phyloP scores from a whole-genome alignment of 2,329 filamentous ascomycete species.

The Talaromyces rugulosus region DNA sequence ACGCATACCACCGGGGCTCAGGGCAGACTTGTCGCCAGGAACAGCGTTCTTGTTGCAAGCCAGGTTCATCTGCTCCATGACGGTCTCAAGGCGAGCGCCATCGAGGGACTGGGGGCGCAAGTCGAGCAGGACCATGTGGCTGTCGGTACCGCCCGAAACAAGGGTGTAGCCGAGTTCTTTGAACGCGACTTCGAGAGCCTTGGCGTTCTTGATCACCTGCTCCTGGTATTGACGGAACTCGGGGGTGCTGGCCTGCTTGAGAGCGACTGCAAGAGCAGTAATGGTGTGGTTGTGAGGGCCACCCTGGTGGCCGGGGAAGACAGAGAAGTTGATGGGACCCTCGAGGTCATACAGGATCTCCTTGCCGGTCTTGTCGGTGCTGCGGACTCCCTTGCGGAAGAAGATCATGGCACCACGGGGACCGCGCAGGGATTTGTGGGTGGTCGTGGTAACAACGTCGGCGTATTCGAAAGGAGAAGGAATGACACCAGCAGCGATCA shows the following conservation, averaged over 20 bases:
- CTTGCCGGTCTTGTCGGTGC: constrained; percentile 80
- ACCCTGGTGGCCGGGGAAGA: constrained; percentile 97
- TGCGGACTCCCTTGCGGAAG: constrained; percentile 87
- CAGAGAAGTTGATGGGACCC: constrained; percentile 87
- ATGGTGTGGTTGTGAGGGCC: constrained; percentile 99
- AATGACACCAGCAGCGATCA: constrained; percentile 87
- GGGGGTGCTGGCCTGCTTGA: constrained; percentile 84
- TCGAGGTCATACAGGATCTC: constrained; percentile 88
- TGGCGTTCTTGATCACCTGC: constrained; percentile 84
- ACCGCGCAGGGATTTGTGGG: constrained; percentile 93
- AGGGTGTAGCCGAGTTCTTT: constrained; percentile 72
- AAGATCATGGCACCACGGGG: constrained; percentile 98
- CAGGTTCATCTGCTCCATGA: constrained; percentile 97
- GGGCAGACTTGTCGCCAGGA: constrained; percentile 92
- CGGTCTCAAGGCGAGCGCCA: constrained; percentile 86
- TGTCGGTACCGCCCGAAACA: constrained; percentile 92
- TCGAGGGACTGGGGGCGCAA: constrained; percentile 86
- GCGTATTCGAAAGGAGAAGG: constrained; percentile 84
- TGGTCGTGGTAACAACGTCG: constrained; percentile 96
- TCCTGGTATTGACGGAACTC: constrained; percentile 93
- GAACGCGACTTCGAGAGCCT: constrained; percentile 75
- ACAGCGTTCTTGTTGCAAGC: constrained; percentile 99
- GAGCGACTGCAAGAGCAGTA: constrained; percentile 85
- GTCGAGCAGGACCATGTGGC: constrained; percentile 90
- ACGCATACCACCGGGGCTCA: constrained; percentile 90